These are phyloP conservation scores for Trichosanthes truncata DNA, from an alignment of 306 rosid species.

Conservation along the genomic window DNA sequence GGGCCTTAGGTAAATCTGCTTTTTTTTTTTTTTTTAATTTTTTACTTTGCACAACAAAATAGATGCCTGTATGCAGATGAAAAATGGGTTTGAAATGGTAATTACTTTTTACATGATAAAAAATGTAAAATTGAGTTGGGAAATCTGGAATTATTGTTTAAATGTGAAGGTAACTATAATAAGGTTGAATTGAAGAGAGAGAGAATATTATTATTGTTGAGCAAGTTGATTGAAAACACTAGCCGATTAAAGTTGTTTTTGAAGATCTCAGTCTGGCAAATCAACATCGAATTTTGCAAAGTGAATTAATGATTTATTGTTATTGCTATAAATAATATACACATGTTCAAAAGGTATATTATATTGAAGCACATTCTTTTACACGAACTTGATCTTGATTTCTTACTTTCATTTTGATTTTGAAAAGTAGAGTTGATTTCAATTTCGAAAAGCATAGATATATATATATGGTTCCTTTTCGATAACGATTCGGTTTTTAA, in stretches of 20 bases:
- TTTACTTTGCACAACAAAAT: too few relatives aligned
- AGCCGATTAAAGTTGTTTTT: neutral
- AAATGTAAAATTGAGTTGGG: too few relatives aligned
- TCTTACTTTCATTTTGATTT: neutral
- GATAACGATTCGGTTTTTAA: too few relatives aligned
- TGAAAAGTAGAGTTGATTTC: neutral
- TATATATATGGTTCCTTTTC: neutral
- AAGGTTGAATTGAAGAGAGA: too few relatives aligned
- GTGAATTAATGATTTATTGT: neutral
- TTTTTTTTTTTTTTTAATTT: too few relatives aligned
- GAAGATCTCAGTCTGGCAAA: neutral
- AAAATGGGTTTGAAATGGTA: neutral
- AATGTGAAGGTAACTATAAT: neutral
- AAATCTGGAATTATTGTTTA: neutral
- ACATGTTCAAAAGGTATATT: neutral
- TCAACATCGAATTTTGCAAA: constrained; percentile 6
- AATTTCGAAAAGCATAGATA: too few relatives aligned
- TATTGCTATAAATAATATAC: neutral
- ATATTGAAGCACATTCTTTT: neutral
- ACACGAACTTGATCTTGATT: neutral
- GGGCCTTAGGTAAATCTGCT: too few relatives aligned
- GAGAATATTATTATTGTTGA: neutral
- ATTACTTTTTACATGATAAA: too few relatives aligned
- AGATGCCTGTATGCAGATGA: neutral
- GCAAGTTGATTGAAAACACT: neutral